These are phyloP conservation scores for Candida buenavistaensis DNA, from an alignment of 1,139 yeast species.

Conservation along the genomic window DNA sequence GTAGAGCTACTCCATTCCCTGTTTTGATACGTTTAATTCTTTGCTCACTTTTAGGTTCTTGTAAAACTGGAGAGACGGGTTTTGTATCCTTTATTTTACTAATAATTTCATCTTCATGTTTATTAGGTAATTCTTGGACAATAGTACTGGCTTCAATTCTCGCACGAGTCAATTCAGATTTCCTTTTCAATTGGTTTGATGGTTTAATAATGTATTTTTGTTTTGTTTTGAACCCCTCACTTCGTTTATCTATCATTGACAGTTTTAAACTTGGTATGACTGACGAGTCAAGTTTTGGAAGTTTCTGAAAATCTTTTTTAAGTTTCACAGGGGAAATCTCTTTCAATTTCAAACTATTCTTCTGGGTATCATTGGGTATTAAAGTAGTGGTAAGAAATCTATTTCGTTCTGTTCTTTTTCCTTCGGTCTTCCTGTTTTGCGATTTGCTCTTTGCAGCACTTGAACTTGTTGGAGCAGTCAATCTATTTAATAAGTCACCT, in stretches of 20 bases:
- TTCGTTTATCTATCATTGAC: constrained; percentile 32
- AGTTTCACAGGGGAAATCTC: constrained; percentile 7
- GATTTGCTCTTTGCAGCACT: constrained; percentile 27
- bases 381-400: constrained; percentile 39
- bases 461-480: constrained; percentile 30
- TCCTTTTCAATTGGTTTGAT: constrained; percentile 19
- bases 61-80: too few relatives aligned
- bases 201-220: constrained; percentile 32
- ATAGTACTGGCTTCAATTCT: neutral
- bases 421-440: constrained; percentile 6
- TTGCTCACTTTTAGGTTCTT: constrained; percentile 5
- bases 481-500: constrained; percentile 15
- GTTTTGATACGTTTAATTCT: constrained; percentile 15
- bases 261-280: constrained; percentile 27
- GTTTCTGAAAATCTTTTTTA: constrained; percentile 1
- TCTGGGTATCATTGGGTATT: constrained; percentile 9
- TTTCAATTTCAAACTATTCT: constrained; percentile 1
- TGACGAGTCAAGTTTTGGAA: constrained; percentile 17
- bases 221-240: constrained; percentile 25
- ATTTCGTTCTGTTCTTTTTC: constrained; percentile 20
- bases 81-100: too few relatives aligned
- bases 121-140: neutral
- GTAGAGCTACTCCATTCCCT: constrained; percentile 36
- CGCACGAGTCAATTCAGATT: constrained; percentile 6
- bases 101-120: too few relatives aligned